Evolutionary conservation across 2,329 filamentous ascomycete species (phyloP).

Genomic region (Penicillium capsulatum): DNA sequence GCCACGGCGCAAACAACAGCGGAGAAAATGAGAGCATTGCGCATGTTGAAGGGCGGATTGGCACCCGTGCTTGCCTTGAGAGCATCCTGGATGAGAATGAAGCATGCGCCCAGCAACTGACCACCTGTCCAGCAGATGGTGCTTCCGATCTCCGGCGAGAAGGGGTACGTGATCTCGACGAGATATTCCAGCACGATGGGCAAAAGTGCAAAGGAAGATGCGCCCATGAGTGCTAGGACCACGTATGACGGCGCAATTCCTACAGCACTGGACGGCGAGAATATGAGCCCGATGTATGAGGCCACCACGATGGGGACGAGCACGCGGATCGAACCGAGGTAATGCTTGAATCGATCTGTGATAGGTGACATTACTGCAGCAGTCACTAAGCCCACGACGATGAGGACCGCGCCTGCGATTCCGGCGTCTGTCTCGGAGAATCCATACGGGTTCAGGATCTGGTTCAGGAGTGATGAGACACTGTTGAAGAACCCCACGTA

Average conservation of each 20-base stretch:
- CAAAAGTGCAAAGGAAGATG: conserved; percentile 71
- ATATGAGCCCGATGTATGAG: conserved; percentile 74
- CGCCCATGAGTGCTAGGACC: conserved; percentile 72
- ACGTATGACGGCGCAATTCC: conserved; percentile 60
- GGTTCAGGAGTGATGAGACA: conserved; percentile 80
- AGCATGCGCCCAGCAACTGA: conserved; percentile 77
- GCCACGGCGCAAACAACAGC: conserved; percentile 64
- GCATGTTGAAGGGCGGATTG: conserved; percentile 67
- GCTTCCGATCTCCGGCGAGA: conserved; percentile 78
- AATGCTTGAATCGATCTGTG: conserved; percentile 78
- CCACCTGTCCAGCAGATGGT: conserved; percentile 82
- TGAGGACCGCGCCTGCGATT: conserved; percentile 83
- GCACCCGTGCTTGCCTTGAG: conserved; percentile 53
- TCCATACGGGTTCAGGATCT: conserved; percentile 81
- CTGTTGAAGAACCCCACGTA: conserved; percentile 95
- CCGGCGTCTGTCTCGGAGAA: conserved; percentile 81
- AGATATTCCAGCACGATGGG: conserved; percentile 84
- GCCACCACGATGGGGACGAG: conserved; percentile 69
- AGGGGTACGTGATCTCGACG: conserved; percentile 80
- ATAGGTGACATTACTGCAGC: conserved; percentile 75
- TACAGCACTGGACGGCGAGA: conserved; percentile 62
- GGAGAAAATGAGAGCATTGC: conserved; percentile 69
- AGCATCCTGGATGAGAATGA: conserved; percentile 77
- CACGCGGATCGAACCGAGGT: conserved; percentile 67
- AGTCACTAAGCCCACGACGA: conserved; percentile 76